Conservation (phyloP, 306 rosid genomes). For the Casuarina equisetifolia region DNA sequence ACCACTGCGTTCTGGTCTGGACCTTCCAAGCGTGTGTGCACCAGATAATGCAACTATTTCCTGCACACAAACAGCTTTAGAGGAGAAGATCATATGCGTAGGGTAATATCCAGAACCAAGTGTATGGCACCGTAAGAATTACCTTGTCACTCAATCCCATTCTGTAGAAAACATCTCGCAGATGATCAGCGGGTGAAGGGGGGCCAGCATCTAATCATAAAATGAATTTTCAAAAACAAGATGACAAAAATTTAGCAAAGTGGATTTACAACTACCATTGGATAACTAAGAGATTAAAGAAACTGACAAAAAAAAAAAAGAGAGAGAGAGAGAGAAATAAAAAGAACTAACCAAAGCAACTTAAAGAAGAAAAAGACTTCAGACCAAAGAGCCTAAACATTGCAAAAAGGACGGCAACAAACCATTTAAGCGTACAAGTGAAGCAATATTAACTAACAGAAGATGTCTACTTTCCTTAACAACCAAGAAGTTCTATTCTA, state of each 20-base stretch:
- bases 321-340: neutral
- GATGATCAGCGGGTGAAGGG: conserved; percentile 93
- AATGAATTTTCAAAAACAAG: neutral
- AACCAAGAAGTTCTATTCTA: neutral
- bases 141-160: conserved; percentile 96
- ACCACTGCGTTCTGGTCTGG: conserved; percentile 97
- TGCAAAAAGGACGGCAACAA: neutral
- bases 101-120: conserved; percentile 2
- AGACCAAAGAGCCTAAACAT: neutral
- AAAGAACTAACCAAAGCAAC: neutral
- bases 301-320: neutral
- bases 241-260: neutral
- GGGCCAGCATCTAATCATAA: conserved; percentile 77
- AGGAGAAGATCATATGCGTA: conserved; percentile 27
- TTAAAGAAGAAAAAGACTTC: neutral
- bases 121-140: conserved; percentile 7
- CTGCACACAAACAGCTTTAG: conserved; percentile 45
- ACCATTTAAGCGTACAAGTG: neutral
- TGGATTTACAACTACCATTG: neutral
- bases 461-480: neutral
- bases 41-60: conserved; percentile 98
- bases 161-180: conserved; percentile 88
- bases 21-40: conserved; percentile 91
- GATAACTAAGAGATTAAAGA: neutral
- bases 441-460: neutral